Base-by-base conservation (phyloP, 2,329 filamentous ascomycete genomes). In the Colletotrichum kahawae region DNA sequence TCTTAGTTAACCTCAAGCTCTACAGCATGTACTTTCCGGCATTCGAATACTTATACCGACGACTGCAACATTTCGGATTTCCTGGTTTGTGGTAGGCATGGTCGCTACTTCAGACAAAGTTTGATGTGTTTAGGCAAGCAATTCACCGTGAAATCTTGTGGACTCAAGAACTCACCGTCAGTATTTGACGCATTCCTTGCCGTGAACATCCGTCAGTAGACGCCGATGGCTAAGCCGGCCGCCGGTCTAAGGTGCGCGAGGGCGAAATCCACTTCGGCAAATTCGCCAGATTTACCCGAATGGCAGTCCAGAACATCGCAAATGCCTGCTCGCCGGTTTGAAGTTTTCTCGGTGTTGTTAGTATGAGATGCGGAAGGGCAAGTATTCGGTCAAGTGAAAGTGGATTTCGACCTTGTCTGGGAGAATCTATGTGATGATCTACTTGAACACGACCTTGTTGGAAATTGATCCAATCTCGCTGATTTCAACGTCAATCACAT, bases 21-120 rank as follows among this genome's bases (percentile, higher is more conserved):
- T n/a, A n/a, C 16, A 43, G 16, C 16, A 43, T 43, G 1, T 4
- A 10, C 16, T 5, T 4, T 43, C 1, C 3, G 1, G 1, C 8
- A 10, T 43, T 18, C 36, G 36, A 43, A 0, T 18, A 5, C 16
- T 43, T 10, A n/a, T 9, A 4, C 38, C 38, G 38, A 43, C 3
- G 38, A 43, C 38, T 43, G 38, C 38, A 43, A 43, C 38, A 5
- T 43, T 43, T n/a, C 2, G 38, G 38, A 43, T 43, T 43, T 43
- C 16, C 3, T 43, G 38, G 38, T 5, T 43, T 10, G 10, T 3
- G 38, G 16, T 3, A 3, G 38, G 8, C 38, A 43, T n/a, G 4
- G 8, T 43, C 16, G 38, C 18, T 43, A 6, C 18, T 43, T 5
- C 4, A 43, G 36, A 43, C 4, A 0, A 1, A 43, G 4, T 43